Evolutionary conservation across 2,329 filamentous ascomycete genomes (phyloP), one percentile per base, ranked within the genome.

Genomic region (Iodosphaeria phyllophila): DNA sequence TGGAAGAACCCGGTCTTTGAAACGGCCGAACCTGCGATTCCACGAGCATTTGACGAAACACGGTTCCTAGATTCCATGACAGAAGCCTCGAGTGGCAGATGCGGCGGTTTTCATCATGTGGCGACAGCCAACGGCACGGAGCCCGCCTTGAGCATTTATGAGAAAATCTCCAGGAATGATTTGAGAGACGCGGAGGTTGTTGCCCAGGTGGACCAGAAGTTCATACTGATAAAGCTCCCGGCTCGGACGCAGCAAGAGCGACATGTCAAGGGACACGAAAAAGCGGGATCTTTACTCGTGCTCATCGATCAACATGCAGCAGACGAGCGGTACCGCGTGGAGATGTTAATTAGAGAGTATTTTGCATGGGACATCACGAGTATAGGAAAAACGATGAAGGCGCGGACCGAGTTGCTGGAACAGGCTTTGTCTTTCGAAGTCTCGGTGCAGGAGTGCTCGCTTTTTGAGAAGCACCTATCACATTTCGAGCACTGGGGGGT

Each of bases 281-380:
- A 19, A 5, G 16, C 21, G 9, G 30, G 24, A 8, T 28, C 42
- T 24, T 14, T 70, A 2, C 51, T 95, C 4, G 60, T 92, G 1
- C 56, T 93, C 19, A 61, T 93, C 5, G 89, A 98, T 40, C 89
- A 98, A 41, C 89, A 98, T 43, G 89, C 89, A 1, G 89, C 84
- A 3, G 86, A 93, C 43, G 89, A 98, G 51, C 65, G 89, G 22
- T 71, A 77, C 32, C 71, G 73, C 2, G 64, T 95, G 1, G 89
- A 98, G 42, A 43, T 47, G 0, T 56, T 98, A 1, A 69, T 91
- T 43, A 36, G 37, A 1, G 35, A 34, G 5, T 70, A 67, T 28
- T 69, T 70, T 32, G 26, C 29, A 31, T n/a, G n/a, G n/a, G n/a
- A n/a, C n/a, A n/a, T n/a, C n/a, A n/a, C n/a, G n/a, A n/a, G n/a